A percentile compares a stretch with the other conserved stretches of the same genome.
Conservation (phyloP, 164 flowering plant genomes). For the Liriodendron chinense region DNA sequence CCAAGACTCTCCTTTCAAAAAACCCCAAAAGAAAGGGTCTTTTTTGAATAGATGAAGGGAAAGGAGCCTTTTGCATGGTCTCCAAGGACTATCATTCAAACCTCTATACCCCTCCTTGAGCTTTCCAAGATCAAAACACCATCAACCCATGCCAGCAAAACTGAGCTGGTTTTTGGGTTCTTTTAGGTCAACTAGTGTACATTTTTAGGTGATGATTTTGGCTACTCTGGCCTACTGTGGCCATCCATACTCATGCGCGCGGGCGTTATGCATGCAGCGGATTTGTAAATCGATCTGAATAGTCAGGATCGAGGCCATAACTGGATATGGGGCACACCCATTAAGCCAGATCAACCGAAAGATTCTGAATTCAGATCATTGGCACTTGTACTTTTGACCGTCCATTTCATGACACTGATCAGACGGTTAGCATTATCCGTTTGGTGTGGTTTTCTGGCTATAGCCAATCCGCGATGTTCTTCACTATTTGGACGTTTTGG, state of each 20-base stretch:
- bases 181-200: constrained; percentile 36
- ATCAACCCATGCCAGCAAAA: constrained; percentile 42
- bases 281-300: too few species aligned
- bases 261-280: neutral
- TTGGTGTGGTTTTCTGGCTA: too few species aligned
- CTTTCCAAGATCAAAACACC: constrained; percentile 34
- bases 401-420: too few species aligned
- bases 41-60: constrained; percentile 29
- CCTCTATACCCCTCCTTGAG: constrained; percentile 20
- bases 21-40: neutral
- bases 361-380: too few species aligned
- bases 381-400: too few species aligned
- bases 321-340: too few species aligned
- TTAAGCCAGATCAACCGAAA: too few species aligned
- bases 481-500: neutral
- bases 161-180: constrained; percentile 34
- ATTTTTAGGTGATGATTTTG: neutral
- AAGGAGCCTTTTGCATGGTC: constrained; percentile 61
- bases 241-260: neutral
- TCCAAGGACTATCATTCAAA: constrained; percentile 49
- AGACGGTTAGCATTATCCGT: too few species aligned
- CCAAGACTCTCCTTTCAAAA: neutral
- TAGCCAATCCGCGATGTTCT: too few species aligned
- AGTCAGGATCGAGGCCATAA: too few species aligned
- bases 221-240: neutral